Evolutionary conservation across 306 rosid genomes (phyloP).

Genomic region (Cucumis sativus): DNA sequence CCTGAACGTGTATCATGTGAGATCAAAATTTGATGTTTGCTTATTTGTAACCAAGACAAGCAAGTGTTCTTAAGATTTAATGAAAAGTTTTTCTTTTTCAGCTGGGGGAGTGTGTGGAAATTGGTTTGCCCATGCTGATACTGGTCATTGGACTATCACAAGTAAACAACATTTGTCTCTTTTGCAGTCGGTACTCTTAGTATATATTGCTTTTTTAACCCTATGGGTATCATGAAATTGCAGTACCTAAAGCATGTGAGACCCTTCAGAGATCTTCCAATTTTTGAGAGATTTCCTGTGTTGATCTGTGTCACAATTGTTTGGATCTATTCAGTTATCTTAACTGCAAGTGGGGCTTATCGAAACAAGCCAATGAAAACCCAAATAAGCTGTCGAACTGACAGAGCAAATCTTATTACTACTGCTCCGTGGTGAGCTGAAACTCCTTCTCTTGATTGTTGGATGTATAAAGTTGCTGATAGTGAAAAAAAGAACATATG

Average conservation of each 20-base stretch:
- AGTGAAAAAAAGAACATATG: neutral
- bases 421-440: conserved; percentile 74
- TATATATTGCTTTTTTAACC: neutral
- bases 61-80: neutral
- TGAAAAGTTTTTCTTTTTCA: conserved; percentile 19
- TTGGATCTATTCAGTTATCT: conserved; percentile 80
- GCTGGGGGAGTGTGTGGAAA: conserved; percentile 89
- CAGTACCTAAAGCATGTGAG: conserved; percentile 95
- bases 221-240: conserved; percentile 15
- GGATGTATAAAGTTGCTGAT: neutral
- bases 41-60: neutral
- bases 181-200: neutral
- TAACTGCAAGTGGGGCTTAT: conserved; percentile 94
- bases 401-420: conserved; percentile 71
- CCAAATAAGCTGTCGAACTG: conserved; percentile 74
- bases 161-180: conserved; percentile 35
- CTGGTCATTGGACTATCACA: conserved; percentile 76
- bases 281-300: conserved; percentile 87
- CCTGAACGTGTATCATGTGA: neutral
- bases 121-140: conserved; percentile 82
- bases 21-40: neutral
- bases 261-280: conserved; percentile 68
- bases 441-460: neutral
- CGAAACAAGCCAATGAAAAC: conserved; percentile 32
- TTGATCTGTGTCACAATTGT: conserved; percentile 64